Base-by-base conservation (phyloP, 768 basidiomycete species). In the Lactifluus pinguis region DNA sequence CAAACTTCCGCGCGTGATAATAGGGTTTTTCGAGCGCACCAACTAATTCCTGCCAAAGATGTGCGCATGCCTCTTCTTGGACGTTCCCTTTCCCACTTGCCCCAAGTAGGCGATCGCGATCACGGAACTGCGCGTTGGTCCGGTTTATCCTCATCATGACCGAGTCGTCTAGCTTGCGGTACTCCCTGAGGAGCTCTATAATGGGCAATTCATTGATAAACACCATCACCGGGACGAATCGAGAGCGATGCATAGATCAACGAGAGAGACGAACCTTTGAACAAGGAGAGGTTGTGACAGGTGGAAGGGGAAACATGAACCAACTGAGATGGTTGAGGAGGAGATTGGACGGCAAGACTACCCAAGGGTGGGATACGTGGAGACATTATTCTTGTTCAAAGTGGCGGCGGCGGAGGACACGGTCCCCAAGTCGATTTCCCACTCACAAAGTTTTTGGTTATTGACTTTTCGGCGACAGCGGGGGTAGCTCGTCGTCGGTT, bases 131-230 rank as follows among this genome's bases (percentile, higher is more conserved):
- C 5, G 90, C 90, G 59, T 80, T 82, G 42, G 88, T 86, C 53
- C 90, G 82, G 70, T 93, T 92, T 50, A 92, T 72, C 38, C 91
- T 79, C 85, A 90, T 89, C 44, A 79, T 81, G 65, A 93, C 86
- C 7, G 82, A 76, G 68, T 93, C 90, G 72, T 93, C 90, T 14
- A 92, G 75, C 66, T 77, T 82, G 68, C 90, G 80, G 71, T 92
- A 92, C 72, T 92, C 89, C 69, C 78, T 84, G 71, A 93, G 76
- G 67, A 92, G 82, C 62, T 90, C 91, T 93, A 70, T 52, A 51
- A 56, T 55, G 60, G 15, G 61, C 14, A 29, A 39, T 13, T 21
- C 45, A 47, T 47, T 48, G 55, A 61, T 56, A 63, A 38, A 49
- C n/a, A n/a, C n/a, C 47, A 51, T 38, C 25, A 56, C 42, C 25